A percentile compares a stretch with the other conserved stretches of the same genome.
Evolutionary conservation across 805 yeast genomes (phyloP).

Genomic region (Kuraishia ogatae): DNA sequence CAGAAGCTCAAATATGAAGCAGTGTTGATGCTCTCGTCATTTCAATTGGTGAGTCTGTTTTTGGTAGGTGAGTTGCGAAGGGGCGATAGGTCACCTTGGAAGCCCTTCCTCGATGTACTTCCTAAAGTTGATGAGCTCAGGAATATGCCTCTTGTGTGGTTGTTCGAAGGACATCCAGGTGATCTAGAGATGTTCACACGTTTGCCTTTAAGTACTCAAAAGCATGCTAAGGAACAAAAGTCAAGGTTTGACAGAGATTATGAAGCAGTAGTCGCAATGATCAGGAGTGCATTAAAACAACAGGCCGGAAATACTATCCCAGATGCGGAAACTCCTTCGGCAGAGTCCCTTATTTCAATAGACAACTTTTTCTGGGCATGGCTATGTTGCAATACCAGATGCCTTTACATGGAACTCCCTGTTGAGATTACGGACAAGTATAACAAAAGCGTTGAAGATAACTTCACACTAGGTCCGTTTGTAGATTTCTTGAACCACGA

Average conservation of each 20-base stretch:
- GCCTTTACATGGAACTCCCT: conserved; percentile 69
- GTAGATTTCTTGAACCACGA: conserved; percentile 83
- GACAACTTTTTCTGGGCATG: conserved; percentile 56
- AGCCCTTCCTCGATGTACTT: conserved; percentile 55
- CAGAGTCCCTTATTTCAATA: conserved; percentile 8
- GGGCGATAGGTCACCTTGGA: conserved; percentile 45
- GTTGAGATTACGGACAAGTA: conserved; percentile 14
- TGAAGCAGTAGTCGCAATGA: conserved; percentile 3
- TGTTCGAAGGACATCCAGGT: conserved; percentile 5
- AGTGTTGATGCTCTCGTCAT: conserved; percentile 40
- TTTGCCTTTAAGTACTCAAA: conserved; percentile 1
- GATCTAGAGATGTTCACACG: background rate
- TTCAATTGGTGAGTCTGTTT: conserved; percentile 50
- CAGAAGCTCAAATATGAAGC: conserved; percentile 14
- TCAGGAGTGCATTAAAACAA: background rate
- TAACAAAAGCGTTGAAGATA: conserved; percentile 42
- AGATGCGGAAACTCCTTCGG: background rate
- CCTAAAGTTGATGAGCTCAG: conserved; percentile 49
- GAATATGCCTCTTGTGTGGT: conserved; percentile 60
- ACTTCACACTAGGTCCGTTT: conserved; percentile 85
- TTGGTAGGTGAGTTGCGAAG: conserved; percentile 35
- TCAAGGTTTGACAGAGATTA: conserved; percentile 38
- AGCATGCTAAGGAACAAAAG: conserved; percentile 32
- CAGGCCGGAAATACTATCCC: background rate
- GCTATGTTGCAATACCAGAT: conserved; percentile 87